Percentiles rank a stretch among this genome's conserved stretches.
These are phyloP conservation scores for Trebouxiophyceae sp. DNA, from an alignment of 163 green algal genomes.

Conservation along the genomic window DNA sequence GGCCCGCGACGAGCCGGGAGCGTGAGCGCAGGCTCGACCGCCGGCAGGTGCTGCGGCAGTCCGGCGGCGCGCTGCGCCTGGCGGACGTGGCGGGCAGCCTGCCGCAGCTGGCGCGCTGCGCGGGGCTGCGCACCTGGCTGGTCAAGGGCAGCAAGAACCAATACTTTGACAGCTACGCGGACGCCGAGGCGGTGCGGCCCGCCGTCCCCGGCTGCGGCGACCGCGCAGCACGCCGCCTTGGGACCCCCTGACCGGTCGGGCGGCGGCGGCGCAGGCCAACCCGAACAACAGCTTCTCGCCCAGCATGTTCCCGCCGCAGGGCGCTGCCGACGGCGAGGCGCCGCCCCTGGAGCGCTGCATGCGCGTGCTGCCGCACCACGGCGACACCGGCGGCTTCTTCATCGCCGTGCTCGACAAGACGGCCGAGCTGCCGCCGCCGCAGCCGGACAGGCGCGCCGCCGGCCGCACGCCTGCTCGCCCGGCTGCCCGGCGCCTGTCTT, in stretches of 20 bases:
- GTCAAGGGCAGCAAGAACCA: constrained; percentile 38
- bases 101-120: constrained; percentile 61
- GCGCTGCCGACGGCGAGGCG: constrained; percentile 2
- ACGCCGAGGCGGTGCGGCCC: constrained; percentile 28
- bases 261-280: constrained; percentile 8
- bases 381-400: constrained; percentile 98
- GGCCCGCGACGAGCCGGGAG: background rate
- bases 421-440: constrained; percentile 4
- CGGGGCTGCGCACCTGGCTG: constrained; percentile 73
- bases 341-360: constrained; percentile 88
- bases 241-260: background rate
- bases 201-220: too few species aligned
- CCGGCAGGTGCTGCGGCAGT: constrained; percentile 50
- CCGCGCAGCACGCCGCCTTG: background rate
- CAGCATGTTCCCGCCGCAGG: constrained; percentile 74
- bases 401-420: constrained; percentile 90
- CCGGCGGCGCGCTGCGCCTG: constrained; percentile 66
- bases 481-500: too few species aligned
- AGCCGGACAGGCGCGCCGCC: background rate
- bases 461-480: too few species aligned
- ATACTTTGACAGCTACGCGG: constrained; percentile 65
- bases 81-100: constrained; percentile 73
- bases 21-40: too few species aligned
- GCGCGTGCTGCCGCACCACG: constrained; percentile 91
- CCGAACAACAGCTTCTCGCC: constrained; percentile 32